Base-by-base conservation (phyloP, 768 basidiomycete genomes). In the Collybiopsis luxurians region DNA sequence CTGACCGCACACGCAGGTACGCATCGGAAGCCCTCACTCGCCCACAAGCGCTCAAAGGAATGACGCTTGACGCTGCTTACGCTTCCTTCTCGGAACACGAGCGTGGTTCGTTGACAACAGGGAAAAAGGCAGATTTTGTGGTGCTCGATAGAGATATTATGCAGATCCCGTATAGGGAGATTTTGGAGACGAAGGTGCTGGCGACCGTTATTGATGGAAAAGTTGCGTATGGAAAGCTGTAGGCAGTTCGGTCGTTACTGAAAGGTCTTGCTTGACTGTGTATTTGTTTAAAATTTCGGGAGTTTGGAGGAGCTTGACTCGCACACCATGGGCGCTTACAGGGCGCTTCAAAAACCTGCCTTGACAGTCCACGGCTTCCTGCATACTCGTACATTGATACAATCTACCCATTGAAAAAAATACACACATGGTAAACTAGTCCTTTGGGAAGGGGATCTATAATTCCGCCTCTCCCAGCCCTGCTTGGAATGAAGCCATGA, bases 21-120 rank as follows among this genome's bases (percentile, higher is more conserved):
- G 75, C 89, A 0, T 70, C 80, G 0, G 81, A 98, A 67, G 76
- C 79, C n/a, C 75, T 98, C 12, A 88, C 91, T 4, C 82, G 94
- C 4, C 74, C 77, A 15, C 87, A 98, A 68, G 90, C 95, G 0
- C 75, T 98, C 27, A 90, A 88, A 68, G 90, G 95, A 11, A 92
- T 95, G 89, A 96, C 95, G 0, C 73, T 89, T 28, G 92, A 93
- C 61, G 85, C 92, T 0, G 95, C 95, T 1, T 94, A 92, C 62
- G 95, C 95, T 0, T 83, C 89, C 0, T 95, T 95, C 64, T 74
- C 84, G 1, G 92, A 94, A 66, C 68, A 81, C 17, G 74, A 75
- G 5, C 72, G 87, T 1, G 95, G 95, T 1, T 90, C 88, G 0
- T 79, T 98, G 31, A 73, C 72, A 1, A 72, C 79, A 0, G 93